Base-by-base conservation (phyloP, 2,329 filamentous ascomycete genomes). In the Aspergillus sojae region DNA sequence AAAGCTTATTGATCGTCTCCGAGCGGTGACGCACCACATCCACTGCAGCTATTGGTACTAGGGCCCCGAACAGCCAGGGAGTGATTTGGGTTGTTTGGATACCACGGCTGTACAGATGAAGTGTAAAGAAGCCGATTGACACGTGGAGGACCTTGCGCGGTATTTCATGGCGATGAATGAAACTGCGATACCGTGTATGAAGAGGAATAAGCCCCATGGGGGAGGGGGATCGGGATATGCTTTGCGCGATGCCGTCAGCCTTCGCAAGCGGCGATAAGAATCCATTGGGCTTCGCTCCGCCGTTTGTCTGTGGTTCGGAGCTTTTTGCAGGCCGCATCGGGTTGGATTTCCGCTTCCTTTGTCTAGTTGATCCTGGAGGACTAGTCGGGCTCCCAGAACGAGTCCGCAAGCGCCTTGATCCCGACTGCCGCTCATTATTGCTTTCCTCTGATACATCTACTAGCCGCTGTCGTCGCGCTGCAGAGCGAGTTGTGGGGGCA, bases 91-190 rank as follows among this genome's bases (percentile, higher is more conserved):
- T 83, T 0, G 92, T 88, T 77, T 97, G 93, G 5, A 90, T 86
- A 62, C 93, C 94, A 30, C 86, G 88, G 57, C 88, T 84, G 78
- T 98, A 99, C 43, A 98, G 86, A 82, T 90, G 91, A 53, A 97
- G 86, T 23, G 94, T 93, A 65, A 98, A 85, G 81, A 98, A 98
- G 60, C 95, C 95, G 75, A 99, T 99, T 55, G 94, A 97, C 62
- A 98, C 92, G 77, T 99, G 95, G 43, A 99, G 85, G 46, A 89
- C 83, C 79, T 99, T 99, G 71, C 95, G 90, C 11, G 95, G 95
- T 59, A 99, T 94, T 80, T 99, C 95, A 79, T 99, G 94, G 72
- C 93, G 93, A 84, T 99, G 95, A 67, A 97, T 92, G 74, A 99
- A 93, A 32, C 86, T 91, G 71, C 93, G 88, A 87, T 95, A 99